Base-by-base conservation (phyloP, 2,329 filamentous ascomycete genomes). In the Colletotrichum abscissum region DNA sequence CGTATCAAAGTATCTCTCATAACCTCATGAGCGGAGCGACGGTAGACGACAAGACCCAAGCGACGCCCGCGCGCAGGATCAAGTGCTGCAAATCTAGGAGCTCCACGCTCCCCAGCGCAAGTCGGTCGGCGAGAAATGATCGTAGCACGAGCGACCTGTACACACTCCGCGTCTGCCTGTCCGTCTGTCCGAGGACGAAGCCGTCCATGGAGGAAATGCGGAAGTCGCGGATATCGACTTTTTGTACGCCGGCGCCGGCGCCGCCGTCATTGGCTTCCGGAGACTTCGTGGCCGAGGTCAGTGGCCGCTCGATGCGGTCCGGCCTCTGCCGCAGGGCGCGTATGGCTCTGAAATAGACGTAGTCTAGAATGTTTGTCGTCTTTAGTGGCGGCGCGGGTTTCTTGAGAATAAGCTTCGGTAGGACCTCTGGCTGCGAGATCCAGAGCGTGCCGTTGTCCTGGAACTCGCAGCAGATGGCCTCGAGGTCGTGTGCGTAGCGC, bases 381-480 rank as follows among this genome's bases (percentile, higher is more conserved):
- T 81, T 78, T 33, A 87, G 75, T 5, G 82, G 78, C 5, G 81
- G 78, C 3, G 82, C 76, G 1, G 80, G 79, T 56, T 80, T 84
- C 76, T 85, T 86, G 54, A 86, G 76, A 33, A 87, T 83, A 8
- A 87, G 76, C 38, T 82, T 82, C 22, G 84, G 83, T 11, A 93
- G 80, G 1, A 90, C 76, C 14, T 89, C 84, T 1, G 88, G 87
- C 14, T 85, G 85, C 6, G 90, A 89, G 11, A 92, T 81, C 82
- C 85, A 88, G 8, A 92, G 79, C 0, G 91, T 93, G 52, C 85
- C 82, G 75, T 87, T 92, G 71, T 91, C 90, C 57, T 88, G 80
- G 78, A 89, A 78, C 78, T 93, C 91, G 72, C 87, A 86, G 68
- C 91, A 89, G 35, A 93, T 83, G 1, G 90, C 91, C 76, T 92